These are phyloP conservation scores for Syncephalis plumigaleata DNA, from an alignment of 371 early-diverging fungal species.

Conservation along the genomic window DNA sequence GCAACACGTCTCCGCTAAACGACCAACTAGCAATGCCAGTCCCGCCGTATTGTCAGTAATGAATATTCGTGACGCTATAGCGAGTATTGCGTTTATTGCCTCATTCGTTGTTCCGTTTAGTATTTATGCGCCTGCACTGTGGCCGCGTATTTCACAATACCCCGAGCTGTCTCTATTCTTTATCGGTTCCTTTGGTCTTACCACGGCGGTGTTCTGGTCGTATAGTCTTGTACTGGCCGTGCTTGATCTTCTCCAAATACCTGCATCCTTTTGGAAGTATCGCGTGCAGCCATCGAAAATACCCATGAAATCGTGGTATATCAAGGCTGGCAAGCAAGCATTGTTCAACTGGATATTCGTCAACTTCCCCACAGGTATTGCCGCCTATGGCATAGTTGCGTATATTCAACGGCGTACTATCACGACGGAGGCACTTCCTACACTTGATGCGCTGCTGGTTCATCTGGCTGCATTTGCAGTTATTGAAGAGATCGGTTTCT, in stretches of 20 bases:
- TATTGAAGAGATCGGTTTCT: conserved; percentile 36
- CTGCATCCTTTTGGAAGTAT: conserved; percentile 12
- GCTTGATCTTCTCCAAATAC: conserved; percentile 15
- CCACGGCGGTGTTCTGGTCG: conserved; percentile 13
- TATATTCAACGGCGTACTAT: conserved; percentile 12
- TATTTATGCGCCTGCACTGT: too few species aligned
- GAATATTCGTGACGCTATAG: too few species aligned
- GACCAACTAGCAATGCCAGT: too few species aligned
- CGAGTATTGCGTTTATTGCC: too few species aligned
- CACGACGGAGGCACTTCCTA: conserved; percentile 11
- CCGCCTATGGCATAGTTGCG: conserved; percentile 8
- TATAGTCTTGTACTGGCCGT: conserved; percentile 12
- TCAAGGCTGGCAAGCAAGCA: conserved; percentile 11
- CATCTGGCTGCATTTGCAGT: conserved; percentile 26
- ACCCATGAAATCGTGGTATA: conserved; percentile 11
- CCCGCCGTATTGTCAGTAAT: too few species aligned
- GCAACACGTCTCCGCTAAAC: too few species aligned
- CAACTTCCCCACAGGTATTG: conserved; percentile 10
- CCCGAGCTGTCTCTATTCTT: conserved; percentile 1
- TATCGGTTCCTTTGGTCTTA: conserved; percentile 10
- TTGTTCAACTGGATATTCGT: conserved; percentile 16
- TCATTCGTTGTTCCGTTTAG: too few species aligned
- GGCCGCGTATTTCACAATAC: too few species aligned
- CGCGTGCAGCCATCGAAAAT: conserved; percentile 18
- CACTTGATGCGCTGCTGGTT: conserved; percentile 7